Percentiles rank a stretch among this genome's conserved stretches.
Conservation (phyloP, 2,329 filamentous ascomycete genomes). For the Mariannaea elegans region DNA sequence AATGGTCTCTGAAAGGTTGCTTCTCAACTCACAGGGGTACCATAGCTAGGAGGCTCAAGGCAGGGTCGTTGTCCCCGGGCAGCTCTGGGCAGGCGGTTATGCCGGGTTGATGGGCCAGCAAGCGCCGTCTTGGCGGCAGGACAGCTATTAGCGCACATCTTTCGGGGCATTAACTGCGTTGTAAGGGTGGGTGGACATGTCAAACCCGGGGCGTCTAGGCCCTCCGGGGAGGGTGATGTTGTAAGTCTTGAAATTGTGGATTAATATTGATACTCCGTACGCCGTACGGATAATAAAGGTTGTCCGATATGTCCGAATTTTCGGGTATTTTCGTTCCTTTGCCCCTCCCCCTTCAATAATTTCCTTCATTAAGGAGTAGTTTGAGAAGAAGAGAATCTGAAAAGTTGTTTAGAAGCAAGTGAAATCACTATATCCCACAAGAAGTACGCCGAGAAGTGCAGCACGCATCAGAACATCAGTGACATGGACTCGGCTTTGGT, state of each 20-base stretch:
- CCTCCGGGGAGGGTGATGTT: not conserved
- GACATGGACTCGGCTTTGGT: too few relatives aligned
- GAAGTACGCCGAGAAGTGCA: too few relatives aligned
- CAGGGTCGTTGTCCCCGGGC: not conserved
- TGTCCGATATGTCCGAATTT: not conserved
- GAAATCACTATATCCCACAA: too few relatives aligned
- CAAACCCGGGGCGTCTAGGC: constrained; percentile 12
- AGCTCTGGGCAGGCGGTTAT: not conserved
- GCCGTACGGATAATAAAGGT: not conserved
- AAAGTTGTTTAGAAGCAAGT: too few relatives aligned
- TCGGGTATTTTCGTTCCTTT: not conserved
- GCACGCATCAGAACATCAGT: too few relatives aligned
- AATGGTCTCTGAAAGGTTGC: not conserved
- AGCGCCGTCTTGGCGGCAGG: constrained; percentile 6
- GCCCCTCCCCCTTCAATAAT: too few relatives aligned
- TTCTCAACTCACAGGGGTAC: not conserved
- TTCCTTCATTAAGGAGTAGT: too few relatives aligned
- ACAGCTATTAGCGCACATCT: constrained; percentile 16
- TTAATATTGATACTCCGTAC: too few relatives aligned
- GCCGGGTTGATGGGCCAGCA: not conserved
- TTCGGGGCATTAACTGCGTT: constrained; percentile 12
- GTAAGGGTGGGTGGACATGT: constrained; percentile 7
- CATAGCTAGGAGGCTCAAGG: too few relatives aligned
- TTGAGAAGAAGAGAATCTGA: too few relatives aligned
- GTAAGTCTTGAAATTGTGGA: too few relatives aligned